phyloP scores from a whole-genome alignment of 805 yeast genomes.

The Starmerella sirachaensis region DNA sequence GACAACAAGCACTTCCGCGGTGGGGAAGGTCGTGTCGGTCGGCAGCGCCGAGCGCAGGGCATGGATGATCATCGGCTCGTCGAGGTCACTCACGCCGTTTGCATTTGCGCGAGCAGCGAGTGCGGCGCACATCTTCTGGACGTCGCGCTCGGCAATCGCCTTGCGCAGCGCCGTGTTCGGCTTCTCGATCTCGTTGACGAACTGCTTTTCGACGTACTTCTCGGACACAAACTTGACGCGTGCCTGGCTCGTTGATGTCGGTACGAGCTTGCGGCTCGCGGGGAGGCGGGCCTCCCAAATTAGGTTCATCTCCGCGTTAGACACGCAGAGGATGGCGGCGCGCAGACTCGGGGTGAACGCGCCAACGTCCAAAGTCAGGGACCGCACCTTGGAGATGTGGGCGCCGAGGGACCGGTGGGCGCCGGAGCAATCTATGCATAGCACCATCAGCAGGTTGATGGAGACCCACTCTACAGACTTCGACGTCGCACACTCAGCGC shows the following conservation, averaged over 20 bases:
- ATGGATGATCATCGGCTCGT: constrained; percentile 27
- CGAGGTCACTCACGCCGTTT: constrained; percentile 24
- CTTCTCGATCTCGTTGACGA: constrained; percentile 28
- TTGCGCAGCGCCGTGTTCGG: constrained; percentile 29
- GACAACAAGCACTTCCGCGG: constrained; percentile 31
- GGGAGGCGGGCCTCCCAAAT: constrained; percentile 43
- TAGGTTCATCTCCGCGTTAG: constrained; percentile 44
- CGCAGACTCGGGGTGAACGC: constrained; percentile 47
- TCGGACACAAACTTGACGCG: constrained; percentile 49
- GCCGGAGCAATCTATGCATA: constrained; percentile 80
- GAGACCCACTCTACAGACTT: constrained; percentile 77
- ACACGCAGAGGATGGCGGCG: constrained; percentile 43
- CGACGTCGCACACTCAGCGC: constrained; percentile 68
- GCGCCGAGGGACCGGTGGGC: constrained; percentile 81
- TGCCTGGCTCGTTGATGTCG: constrained; percentile 32
- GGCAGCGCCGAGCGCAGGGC: constrained; percentile 26
- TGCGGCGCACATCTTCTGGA: constrained; percentile 26
- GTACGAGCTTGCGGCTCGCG: constrained; percentile 27
- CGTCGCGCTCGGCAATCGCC: constrained; percentile 27
- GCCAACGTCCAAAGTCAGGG: constrained; percentile 58
- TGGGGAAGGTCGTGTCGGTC: constrained; percentile 25
- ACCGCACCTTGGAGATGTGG: constrained; percentile 64
- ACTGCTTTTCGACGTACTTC: constrained; percentile 52
- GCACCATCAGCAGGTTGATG: constrained; percentile 52
- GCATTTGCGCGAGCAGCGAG: constrained; percentile 33